A percentile compares a stretch with the other conserved stretches of the same genome.
These are phyloP conservation scores for Agrostemma githago DNA, from an alignment of 148 eudicot species.

Conservation along the genomic window DNA sequence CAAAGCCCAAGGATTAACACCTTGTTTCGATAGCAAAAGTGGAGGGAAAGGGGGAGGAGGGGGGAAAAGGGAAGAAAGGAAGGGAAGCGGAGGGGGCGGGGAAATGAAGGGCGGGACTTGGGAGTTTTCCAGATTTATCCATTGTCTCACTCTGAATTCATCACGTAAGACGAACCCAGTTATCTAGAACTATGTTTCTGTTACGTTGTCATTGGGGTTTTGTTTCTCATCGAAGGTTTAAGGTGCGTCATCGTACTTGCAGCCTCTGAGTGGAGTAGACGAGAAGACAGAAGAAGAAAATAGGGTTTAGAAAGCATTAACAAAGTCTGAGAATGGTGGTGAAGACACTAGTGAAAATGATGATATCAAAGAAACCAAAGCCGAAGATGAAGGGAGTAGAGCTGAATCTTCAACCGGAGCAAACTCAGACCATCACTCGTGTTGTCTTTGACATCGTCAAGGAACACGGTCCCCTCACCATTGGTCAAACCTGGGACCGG, in stretches of 20 bases:
- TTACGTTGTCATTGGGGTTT: too few species aligned
- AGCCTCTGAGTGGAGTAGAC: background rate
- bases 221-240: background rate
- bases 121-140: too few species aligned
- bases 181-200: too few species aligned
- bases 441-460: slow-evolving; percentile 67
- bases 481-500: slow-evolving; percentile 76
- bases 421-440: slow-evolving; percentile 79
- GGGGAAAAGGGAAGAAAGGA: too few species aligned
- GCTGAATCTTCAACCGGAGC: slow-evolving; percentile 49
- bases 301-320: background rate
- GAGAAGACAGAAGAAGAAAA: background rate
- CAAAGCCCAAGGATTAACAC: too few species aligned
- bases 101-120: too few species aligned
- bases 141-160: too few species aligned
- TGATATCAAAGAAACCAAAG: slow-evolving; percentile 70
- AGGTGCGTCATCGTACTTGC: background rate
- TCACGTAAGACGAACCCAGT: too few species aligned
- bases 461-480: slow-evolving; percentile 86
- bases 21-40: too few species aligned
- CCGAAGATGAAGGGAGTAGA: slow-evolving; percentile 76
- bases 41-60: too few species aligned
- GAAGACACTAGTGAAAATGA: slow-evolving; percentile 46
- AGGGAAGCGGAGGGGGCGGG: too few species aligned
- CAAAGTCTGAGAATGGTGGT: slow-evolving; percentile 33